A percentile compares a stretch with the other conserved stretches of the same genome.
These are phyloP conservation scores for Dothistroma septosporum DNA, from an alignment of 2,329 filamentous ascomycete genomes.

Conservation along the genomic window DNA sequence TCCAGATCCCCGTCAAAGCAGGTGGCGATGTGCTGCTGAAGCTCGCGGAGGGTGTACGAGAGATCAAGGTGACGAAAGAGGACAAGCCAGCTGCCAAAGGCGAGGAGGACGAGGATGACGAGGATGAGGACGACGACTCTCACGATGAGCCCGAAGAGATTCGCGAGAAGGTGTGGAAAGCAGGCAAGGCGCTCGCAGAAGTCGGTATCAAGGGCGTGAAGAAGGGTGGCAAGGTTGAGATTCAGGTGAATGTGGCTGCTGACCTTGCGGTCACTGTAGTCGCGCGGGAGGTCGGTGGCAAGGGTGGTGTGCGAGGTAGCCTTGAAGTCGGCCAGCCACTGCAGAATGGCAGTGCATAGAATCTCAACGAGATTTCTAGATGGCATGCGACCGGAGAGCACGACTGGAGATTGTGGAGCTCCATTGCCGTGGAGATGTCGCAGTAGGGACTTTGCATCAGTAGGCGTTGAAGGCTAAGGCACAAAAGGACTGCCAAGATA, in stretches of 20 bases:
- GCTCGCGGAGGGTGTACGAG: conserved; percentile 79
- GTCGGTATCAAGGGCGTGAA: conserved; percentile 77
- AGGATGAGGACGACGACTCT: conserved; percentile 54
- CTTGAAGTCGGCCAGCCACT: conserved; percentile 38
- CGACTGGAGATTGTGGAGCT: neutral
- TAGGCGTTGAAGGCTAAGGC: neutral
- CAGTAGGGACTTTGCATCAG: neutral
- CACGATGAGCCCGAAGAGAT: conserved; percentile 83
- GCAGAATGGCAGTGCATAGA: conserved; percentile 19
- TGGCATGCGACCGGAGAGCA: neutral
- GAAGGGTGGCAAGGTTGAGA: conserved; percentile 86
- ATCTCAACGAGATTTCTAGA: neutral
- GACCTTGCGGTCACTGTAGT: conserved; percentile 78
- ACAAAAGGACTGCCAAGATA: neutral
- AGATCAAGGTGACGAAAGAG: conserved; percentile 90
- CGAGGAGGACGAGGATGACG: conserved; percentile 53
- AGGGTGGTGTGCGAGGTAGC: conserved; percentile 72
- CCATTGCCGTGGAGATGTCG: neutral
- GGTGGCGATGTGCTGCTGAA: conserved; percentile 86
- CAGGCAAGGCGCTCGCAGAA: conserved; percentile 77
- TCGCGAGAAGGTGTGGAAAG: conserved; percentile 89
- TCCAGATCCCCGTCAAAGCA: conserved; percentile 69
- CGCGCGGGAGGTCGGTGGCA: conserved; percentile 78
- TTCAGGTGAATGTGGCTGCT: conserved; percentile 80
- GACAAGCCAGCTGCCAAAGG: conserved; percentile 63